Evolutionary conservation across 2,329 filamentous ascomycete species (phyloP).

Genomic region (Pestalotiopsis sp.): DNA sequence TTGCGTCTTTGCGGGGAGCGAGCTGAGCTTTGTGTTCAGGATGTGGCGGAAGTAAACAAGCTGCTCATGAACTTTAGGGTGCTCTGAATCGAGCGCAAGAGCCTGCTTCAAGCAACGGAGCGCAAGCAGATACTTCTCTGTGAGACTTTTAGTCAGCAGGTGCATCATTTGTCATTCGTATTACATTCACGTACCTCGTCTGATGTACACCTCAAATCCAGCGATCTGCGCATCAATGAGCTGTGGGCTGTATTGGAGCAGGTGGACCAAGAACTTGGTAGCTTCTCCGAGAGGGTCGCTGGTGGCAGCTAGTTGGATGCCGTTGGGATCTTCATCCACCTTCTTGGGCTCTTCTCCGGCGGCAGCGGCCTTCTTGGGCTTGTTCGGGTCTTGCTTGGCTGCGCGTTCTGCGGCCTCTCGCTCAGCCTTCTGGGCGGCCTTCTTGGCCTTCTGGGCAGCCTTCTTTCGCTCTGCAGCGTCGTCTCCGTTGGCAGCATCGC

Average conservation of each 20-base stretch:
- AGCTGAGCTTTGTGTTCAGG: conserved; percentile 56
- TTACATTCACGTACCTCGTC: conserved; percentile 66
- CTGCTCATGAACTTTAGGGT: conserved; percentile 78
- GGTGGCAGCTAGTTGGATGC: conserved; percentile 78
- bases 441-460: conserved; percentile 87
- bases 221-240: conserved; percentile 80
- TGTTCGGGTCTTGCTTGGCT: conserved; percentile 83
- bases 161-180: conserved; percentile 23
- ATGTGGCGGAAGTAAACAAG: conserved; percentile 69
- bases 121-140: conserved; percentile 86
- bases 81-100: conserved; percentile 66
- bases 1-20: conserved; percentile 66
- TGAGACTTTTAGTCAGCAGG: conserved; percentile 19
- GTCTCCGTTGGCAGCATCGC: conserved; percentile 43
- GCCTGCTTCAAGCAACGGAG: conserved; percentile 83
- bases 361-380: conserved; percentile 60
- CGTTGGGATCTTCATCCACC: conserved; percentile 86
- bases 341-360: conserved; percentile 69
- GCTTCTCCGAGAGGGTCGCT: conserved; percentile 82
- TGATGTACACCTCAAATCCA: conserved; percentile 88
- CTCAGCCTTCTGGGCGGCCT: conserved; percentile 74
- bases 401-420: conserved; percentile 79
- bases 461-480: conserved; percentile 78
- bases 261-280: conserved; percentile 80
- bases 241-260: conserved; percentile 82